phyloP scores from a whole-genome alignment of 192 early-diverging fungal species.

The Coemansia sp. region DNA sequence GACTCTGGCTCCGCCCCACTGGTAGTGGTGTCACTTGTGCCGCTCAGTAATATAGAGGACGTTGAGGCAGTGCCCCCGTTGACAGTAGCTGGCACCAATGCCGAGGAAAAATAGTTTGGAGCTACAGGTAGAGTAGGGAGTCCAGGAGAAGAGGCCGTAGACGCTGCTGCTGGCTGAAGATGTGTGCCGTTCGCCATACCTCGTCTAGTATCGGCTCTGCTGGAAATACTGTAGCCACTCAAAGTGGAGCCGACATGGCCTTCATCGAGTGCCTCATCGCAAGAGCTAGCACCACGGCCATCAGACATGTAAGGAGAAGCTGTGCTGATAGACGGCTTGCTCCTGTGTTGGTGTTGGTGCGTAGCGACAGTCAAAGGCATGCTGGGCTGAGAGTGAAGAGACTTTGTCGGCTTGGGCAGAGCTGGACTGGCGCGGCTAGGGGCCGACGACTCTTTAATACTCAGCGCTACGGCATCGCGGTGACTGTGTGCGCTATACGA shows the following conservation, averaged over 20 bases:
- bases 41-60: background rate
- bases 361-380: background rate
- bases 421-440: background rate
- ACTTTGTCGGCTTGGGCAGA: background rate
- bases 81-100: background rate
- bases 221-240: background rate
- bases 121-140: background rate
- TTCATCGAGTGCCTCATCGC: background rate
- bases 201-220: background rate
- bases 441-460: conserved; percentile 8
- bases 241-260: background rate
- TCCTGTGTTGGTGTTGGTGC: background rate
- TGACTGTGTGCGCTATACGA: conserved; percentile 40
- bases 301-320: background rate
- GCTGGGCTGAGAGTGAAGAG: background rate
- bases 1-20: background rate
- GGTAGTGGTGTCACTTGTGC: background rate
- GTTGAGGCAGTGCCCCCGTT: background rate
- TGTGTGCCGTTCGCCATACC: background rate
- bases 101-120: background rate
- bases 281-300: conserved; percentile 1
- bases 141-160: background rate
- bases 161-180: background rate
- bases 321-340: background rate
- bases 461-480: conserved; percentile 17